phyloP scores from a whole-genome alignment of 768 basidiomycete species.

The Naematelia encephala region DNA sequence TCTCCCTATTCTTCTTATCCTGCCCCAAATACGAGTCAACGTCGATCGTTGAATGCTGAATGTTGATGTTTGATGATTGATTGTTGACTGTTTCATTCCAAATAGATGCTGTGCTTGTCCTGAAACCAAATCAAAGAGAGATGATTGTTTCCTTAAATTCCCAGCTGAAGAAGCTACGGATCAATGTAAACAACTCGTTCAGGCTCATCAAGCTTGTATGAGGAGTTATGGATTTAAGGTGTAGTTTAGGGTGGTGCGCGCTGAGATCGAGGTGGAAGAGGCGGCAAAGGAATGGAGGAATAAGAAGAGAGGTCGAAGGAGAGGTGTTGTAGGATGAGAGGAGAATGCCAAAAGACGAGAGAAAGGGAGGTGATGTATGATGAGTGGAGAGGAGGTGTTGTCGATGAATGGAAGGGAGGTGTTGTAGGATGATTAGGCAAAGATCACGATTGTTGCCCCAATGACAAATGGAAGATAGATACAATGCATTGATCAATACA shows the following conservation, averaged over 20 bases:
- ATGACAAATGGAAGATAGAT: no score
- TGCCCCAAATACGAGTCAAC: not conserved
- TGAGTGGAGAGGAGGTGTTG: no score
- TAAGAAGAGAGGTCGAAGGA: no score
- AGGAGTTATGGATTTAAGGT: constrained; percentile 78
- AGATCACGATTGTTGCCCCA: no score
- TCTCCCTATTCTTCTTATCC: not conserved
- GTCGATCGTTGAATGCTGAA: not conserved
- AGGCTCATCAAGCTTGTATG: constrained; percentile 88
- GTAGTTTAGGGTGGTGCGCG: constrained; percentile 37
- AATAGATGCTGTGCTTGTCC: constrained; percentile 93
- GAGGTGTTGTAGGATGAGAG: not conserved
- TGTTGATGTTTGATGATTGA: not conserved
- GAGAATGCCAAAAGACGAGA: no score
- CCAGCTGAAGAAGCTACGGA: constrained; percentile 63
- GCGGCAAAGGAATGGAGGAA: no score
- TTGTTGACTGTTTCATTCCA: no score
- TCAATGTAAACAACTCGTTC: constrained; percentile 75
- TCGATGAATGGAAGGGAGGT: no score
- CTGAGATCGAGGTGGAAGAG: no score
- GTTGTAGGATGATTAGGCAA: no score
- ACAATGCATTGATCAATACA: not conserved
- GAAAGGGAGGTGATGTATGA: no score
- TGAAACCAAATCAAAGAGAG: constrained; percentile 82
- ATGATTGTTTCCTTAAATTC: constrained; percentile 82